These are phyloP conservation scores for Hibiscus mutabilis DNA, from an alignment of 345 rosid species.

Conservation along the genomic window DNA sequence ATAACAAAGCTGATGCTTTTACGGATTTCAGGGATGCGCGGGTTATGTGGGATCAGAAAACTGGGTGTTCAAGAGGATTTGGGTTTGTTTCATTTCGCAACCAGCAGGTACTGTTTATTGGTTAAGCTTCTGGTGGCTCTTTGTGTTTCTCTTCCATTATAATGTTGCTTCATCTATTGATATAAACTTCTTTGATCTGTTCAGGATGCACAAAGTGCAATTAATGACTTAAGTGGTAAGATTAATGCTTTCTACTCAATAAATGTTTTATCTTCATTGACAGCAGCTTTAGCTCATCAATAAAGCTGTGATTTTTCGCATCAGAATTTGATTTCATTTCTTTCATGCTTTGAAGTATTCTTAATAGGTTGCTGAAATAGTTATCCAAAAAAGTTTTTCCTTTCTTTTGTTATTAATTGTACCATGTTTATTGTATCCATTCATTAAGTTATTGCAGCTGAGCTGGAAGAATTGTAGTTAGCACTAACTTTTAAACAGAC, in stretches of 20 bases:
- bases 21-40: constrained; percentile 59
- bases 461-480: not conserved
- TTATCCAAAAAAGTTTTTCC: not conserved
- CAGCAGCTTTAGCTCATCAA: not conserved
- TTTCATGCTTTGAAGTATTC: not conserved
- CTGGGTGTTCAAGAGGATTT: constrained; percentile 97
- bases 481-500: not conserved
- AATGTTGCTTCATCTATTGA: constrained; percentile 1
- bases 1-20: constrained; percentile 4
- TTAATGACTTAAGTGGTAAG: constrained; percentile 90
- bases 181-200: constrained; percentile 8
- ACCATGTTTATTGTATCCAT: not conserved
- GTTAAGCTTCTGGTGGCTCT: not conserved
- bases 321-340: not conserved
- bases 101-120: constrained; percentile 52
- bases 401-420: not conserved
- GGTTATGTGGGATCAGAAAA: constrained; percentile 99
- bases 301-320: not conserved
- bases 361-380: not conserved
- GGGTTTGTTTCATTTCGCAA: constrained; percentile 94
- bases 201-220: constrained; percentile 95
- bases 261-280: not conserved
- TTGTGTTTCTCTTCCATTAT: not conserved
- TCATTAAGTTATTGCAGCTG: not conserved
- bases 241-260: not conserved